Evolutionary conservation across 73 alveolate genomes (phyloP).

Genomic region (Paramecium sonneborni): DNA sequence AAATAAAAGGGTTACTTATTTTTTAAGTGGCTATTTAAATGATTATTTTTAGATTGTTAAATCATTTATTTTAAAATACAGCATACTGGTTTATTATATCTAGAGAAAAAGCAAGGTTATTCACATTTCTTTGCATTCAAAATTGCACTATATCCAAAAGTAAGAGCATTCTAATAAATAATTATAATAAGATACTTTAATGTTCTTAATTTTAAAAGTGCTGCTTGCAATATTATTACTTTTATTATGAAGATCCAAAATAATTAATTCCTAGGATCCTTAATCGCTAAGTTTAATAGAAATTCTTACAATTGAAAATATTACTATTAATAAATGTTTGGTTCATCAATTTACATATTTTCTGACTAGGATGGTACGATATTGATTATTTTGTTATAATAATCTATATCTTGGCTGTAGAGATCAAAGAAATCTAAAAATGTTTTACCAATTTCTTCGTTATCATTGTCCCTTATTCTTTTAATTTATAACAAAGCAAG

Average conservation of each 20-base stretch:
- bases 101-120: constrained; percentile 9
- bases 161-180: background rate
- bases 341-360: background rate
- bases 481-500: background rate
- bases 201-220: constrained; percentile 2
- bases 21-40: background rate
- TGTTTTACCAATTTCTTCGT: constrained; percentile 1
- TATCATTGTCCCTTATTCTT: background rate
- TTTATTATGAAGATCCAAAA: background rate
- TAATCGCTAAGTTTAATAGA: background rate
- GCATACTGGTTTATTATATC: constrained; percentile 1
- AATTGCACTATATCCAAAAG: constrained; percentile 14
- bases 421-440: constrained; percentile 19
- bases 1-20: constrained; percentile 39
- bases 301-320: background rate
- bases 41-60: background rate
- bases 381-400: background rate
- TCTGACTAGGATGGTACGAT: background rate
- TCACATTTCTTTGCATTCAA: constrained; percentile 25
- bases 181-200: background rate
- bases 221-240: background rate
- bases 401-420: background rate
- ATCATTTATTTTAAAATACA: constrained; percentile 23
- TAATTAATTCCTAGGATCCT: background rate
- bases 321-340: constrained; percentile 5